Percentiles rank a stretch among this genome's conserved stretches.
These are phyloP conservation scores for Catharanthus roseus DNA, from an alignment of 257 asterid species.

Conservation along the genomic window DNA sequence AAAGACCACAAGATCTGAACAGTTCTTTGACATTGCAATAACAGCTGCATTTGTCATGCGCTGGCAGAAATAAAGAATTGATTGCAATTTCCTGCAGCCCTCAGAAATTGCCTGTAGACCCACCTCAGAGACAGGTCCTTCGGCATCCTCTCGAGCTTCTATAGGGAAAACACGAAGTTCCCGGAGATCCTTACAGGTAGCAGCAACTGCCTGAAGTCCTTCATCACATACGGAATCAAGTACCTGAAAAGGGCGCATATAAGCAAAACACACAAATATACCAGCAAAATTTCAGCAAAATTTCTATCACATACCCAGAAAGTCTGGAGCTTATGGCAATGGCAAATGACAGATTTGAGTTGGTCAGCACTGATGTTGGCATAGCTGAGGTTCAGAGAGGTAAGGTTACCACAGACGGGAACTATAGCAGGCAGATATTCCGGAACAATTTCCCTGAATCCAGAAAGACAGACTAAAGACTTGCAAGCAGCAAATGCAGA, in stretches of 20 bases:
- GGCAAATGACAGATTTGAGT: constrained; percentile 35
- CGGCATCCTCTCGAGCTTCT: constrained; percentile 39
- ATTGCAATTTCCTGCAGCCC: constrained; percentile 50
- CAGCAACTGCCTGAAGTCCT: constrained; percentile 55
- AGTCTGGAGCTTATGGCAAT: constrained; percentile 43
- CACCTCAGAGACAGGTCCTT: constrained; percentile 45
- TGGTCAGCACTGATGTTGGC: constrained; percentile 39
- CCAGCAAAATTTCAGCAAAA: neutral
- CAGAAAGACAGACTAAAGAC: constrained; percentile 43
- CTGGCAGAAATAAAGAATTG: constrained; percentile 48
- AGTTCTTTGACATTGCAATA: constrained; percentile 46
- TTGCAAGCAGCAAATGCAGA: constrained; percentile 52
- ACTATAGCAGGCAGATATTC: constrained; percentile 36
- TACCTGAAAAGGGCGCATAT: constrained; percentile 26
- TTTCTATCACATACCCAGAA: constrained; percentile 40
- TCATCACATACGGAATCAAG: constrained; percentile 49
- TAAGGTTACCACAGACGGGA: constrained; percentile 49
- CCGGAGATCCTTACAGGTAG: constrained; percentile 42
- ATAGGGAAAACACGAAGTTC: constrained; percentile 54
- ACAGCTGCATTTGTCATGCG: constrained; percentile 54
- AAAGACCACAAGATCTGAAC: constrained; percentile 44
- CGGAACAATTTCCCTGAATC: constrained; percentile 36
- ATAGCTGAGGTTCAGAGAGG: constrained; percentile 43
- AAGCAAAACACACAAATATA: neutral
- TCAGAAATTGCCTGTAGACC: constrained; percentile 50